These are phyloP conservation scores for Jackrogersella multiformis DNA, from an alignment of 495 filamentous ascomycete genomes.

Conservation along the genomic window DNA sequence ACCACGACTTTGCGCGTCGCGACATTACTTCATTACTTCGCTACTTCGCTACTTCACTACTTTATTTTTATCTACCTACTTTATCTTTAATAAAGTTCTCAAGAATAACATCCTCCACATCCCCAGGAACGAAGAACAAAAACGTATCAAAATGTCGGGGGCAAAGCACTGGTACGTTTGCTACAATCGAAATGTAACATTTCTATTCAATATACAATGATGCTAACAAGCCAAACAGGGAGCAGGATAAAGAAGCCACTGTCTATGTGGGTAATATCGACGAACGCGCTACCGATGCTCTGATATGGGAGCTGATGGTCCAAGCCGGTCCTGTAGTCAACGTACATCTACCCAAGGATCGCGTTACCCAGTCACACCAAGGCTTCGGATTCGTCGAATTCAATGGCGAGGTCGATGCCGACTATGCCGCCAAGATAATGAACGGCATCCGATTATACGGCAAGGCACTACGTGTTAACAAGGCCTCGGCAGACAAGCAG, in stretches of 20 bases:
- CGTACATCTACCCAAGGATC: conserved; percentile 96
- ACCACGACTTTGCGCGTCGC: conserved; percentile 7
- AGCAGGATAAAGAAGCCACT: conserved; percentile 98
- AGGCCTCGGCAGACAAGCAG: conserved; percentile 89
- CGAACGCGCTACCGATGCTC: conserved; percentile 87
- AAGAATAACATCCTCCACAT: background rate
- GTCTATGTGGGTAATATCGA: conserved; percentile 99
- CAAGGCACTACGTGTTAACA: conserved; percentile 97
- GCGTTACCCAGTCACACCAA: conserved; percentile 95
- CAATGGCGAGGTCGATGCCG: conserved; percentile 93
- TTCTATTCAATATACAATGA: conserved; percentile 1
- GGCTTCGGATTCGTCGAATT: conserved; percentile 99
- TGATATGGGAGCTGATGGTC: conserved; percentile 97
- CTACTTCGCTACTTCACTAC: background rate
- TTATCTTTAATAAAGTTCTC: background rate
- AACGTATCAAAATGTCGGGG: conserved; percentile 66
- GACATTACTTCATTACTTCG: background rate
- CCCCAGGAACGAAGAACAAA: background rate
- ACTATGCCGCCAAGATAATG: conserved; percentile 96
- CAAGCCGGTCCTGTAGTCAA: conserved; percentile 97
- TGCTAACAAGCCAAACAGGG: conserved; percentile 63
- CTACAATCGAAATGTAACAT: background rate
- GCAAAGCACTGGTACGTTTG: conserved; percentile 79
- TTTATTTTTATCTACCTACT: background rate
- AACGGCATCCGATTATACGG: conserved; percentile 93